A percentile compares a stretch with the other conserved stretches of the same genome.
Evolutionary conservation across 1,284 basidiomycete genomes (phyloP).

Genomic region (Gymnopus androsaceus): DNA sequence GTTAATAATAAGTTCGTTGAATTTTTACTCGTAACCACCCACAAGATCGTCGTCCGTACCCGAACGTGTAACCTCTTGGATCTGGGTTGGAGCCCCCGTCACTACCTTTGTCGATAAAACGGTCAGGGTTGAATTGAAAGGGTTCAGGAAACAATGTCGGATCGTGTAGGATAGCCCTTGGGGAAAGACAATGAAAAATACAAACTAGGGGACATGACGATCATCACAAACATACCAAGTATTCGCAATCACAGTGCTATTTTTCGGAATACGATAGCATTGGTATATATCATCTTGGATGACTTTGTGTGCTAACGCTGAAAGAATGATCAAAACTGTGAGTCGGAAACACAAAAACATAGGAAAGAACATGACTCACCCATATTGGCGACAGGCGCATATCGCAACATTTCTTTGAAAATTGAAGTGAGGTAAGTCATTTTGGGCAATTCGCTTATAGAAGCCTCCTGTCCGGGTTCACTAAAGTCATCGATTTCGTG

Average conservation of each 20-base stretch:
- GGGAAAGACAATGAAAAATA: no score
- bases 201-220: slow-evolving; percentile 1
- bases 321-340: background rate
- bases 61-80: slow-evolving; percentile 39
- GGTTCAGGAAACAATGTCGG: slow-evolving; percentile 42
- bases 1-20: no score
- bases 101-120: slow-evolving; percentile 33
- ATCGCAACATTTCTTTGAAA: slow-evolving; percentile 54
- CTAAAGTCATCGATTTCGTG: slow-evolving; percentile 45
- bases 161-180: slow-evolving; percentile 51
- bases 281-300: slow-evolving; percentile 44
- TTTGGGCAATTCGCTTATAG: slow-evolving; percentile 37
- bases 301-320: slow-evolving; percentile 46
- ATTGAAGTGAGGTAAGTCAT: slow-evolving; percentile 53
- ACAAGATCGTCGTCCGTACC: slow-evolving; percentile 46
- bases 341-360: background rate
- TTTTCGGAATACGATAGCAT: slow-evolving; percentile 45
- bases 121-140: slow-evolving; percentile 43
- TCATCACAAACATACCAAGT: slow-evolving; percentile 36
- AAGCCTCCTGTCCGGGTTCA: slow-evolving; percentile 39
- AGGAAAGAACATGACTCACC: slow-evolving; percentile 31
- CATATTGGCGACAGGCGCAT: slow-evolving; percentile 47
- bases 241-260: slow-evolving; percentile 44
- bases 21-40: no score
- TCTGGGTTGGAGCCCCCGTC: slow-evolving; percentile 33